Percentiles rank a stretch among this genome's conserved stretches.
phyloP scores from a whole-genome alignment of 1,284 basidiomycete species.

The Fomitopsis pinicola region DNA sequence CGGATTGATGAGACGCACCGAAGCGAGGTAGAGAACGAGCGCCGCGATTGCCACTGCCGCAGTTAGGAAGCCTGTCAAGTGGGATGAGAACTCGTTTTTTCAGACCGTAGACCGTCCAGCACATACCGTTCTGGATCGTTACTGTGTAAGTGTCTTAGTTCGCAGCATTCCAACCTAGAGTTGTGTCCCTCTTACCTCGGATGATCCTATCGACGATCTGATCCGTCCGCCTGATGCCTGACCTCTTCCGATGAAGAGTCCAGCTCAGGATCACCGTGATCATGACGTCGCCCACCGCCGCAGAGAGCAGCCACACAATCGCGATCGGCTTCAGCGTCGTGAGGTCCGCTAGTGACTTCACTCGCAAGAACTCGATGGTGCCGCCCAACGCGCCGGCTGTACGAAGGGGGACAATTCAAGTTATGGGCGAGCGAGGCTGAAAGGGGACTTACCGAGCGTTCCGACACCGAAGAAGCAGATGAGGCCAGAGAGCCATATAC shows the following conservation, averaged over 20 bases:
- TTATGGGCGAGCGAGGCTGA: too few species aligned
- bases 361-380: neutral
- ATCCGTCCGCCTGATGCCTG: constrained; percentile 2
- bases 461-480: neutral
- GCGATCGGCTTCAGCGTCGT: neutral
- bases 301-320: neutral
- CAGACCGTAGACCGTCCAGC: neutral
- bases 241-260: constrained; percentile 1
- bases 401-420: neutral
- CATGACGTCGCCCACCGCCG: neutral
- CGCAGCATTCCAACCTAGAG: neutral
- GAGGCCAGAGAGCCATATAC: neutral
- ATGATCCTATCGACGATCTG: constrained; percentile 3
- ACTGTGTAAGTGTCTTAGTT: neutral
- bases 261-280: constrained; percentile 4
- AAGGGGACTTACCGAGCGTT: neutral
- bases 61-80: neutral
- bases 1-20: neutral
- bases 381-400: neutral
- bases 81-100: neutral
- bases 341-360: neutral
- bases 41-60: neutral
- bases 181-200: neutral
- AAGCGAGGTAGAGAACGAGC: constrained; percentile 1
- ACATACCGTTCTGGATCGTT: constrained; percentile 4